Evolutionary conservation across 805 yeast species (phyloP), one percentile per base, ranked within the genome.

Genomic region (Tetrapisispora namnaoensis): DNA sequence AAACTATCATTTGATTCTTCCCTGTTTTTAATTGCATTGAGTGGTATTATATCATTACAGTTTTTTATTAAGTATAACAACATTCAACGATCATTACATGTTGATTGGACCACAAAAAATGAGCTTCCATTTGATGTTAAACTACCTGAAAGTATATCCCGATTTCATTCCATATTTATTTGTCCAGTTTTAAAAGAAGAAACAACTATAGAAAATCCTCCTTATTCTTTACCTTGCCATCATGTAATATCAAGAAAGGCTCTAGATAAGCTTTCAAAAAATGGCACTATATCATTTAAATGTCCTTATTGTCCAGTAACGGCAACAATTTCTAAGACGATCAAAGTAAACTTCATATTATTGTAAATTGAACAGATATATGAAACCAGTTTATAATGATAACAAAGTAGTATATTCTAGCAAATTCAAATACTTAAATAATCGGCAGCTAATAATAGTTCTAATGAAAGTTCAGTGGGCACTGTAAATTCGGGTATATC

Each of bases 381-480:
- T 32, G 6, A 4, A 24, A 24, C 28, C 28, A 24, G 35, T 32
- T 32, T 32, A 32, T 32, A 32, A 14, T 32, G 11, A 13, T 32
- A 32, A 10, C n/a, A 10, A 4, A 32, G 5, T 32, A 32, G 13
- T 6, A 32, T 32, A 28, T 7, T 28, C 11, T 28, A 11, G 32
- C 7, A 32, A 14, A 32, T 32, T 49, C 53, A 59, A 48, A 66
- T 56, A 54, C 59, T 55, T 46, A 66, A 53, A 62, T 79, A 91
- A 62, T 93, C 99, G 1, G 98, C 96, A 24, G 95, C 96, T 36
- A 93, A 91, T 42, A 93, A 67, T 55, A 91, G 69, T 62, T 93
- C 98, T 52, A 91, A 70, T 0, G 98, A 96, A 79, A 91, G 77
- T 55, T 88, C 97, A 0, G 97, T 90, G 1, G 98, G 96, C 2